A percentile compares a stretch with the other conserved stretches of the same genome.
Conservation (phyloP, 169 alveolate genomes). For the Plasmodium knowlesi region DNA sequence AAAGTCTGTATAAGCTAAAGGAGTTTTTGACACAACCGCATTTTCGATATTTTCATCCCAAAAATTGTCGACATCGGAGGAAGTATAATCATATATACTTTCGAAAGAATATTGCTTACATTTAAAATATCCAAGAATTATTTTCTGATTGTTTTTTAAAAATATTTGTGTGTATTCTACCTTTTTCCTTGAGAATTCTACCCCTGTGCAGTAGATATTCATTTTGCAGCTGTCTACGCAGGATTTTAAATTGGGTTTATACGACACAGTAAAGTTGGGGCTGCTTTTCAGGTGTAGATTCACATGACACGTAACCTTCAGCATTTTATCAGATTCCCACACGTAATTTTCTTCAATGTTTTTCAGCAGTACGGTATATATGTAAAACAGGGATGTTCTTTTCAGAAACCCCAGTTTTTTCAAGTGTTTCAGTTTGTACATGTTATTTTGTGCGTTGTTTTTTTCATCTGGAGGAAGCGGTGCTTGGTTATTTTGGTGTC, state of each 20-base stretch:
- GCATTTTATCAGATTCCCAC: slow-evolving; percentile 17
- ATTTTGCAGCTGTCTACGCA: slow-evolving; percentile 79
- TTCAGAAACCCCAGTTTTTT: slow-evolving; percentile 18
- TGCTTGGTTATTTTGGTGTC: not conserved
- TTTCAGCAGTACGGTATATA: slow-evolving; percentile 32
- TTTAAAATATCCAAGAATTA: slow-evolving; percentile 70
- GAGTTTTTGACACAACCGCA: not conserved
- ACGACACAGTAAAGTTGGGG: slow-evolving; percentile 43
- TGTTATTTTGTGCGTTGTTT: slow-evolving; percentile 9
- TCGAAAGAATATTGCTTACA: slow-evolving; percentile 52
- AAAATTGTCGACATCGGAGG: not conserved
- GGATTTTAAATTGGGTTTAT: slow-evolving; percentile 63
- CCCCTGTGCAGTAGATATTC: slow-evolving; percentile 80
- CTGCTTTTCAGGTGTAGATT: slow-evolving; percentile 36
- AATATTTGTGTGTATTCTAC: slow-evolving; percentile 48
- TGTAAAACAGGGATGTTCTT: slow-evolving; percentile 22
- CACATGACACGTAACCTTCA: slow-evolving; percentile 50
- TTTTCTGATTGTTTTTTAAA: slow-evolving; percentile 65
- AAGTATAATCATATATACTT: slow-evolving; percentile 45
- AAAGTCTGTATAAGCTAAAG: slow-evolving; percentile 34
- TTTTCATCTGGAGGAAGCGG: not conserved
- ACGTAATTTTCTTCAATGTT: slow-evolving; percentile 38
- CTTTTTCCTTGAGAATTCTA: slow-evolving; percentile 45
- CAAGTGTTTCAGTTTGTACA: slow-evolving; percentile 9
- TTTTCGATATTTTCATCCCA: slow-evolving; percentile 44